Evolutionary conservation across 1,139 yeast genomes (phyloP).

Genomic region (Schizosaccharomyces versatilis): DNA sequence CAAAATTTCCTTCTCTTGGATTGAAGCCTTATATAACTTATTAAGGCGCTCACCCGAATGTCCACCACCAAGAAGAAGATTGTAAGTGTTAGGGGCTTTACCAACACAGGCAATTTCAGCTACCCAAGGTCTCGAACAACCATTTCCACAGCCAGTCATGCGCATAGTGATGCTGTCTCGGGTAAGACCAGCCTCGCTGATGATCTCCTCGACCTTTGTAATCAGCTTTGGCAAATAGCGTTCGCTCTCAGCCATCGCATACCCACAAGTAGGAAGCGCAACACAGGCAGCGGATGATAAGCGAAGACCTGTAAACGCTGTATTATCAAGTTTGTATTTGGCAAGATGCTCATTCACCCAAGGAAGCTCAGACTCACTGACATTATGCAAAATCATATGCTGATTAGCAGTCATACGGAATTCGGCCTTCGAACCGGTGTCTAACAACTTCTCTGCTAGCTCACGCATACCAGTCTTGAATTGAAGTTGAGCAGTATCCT

Average conservation of each 20-base stretch:
- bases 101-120: conserved; percentile 94
- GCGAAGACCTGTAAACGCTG: conserved; percentile 64
- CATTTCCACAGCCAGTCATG: conserved; percentile 98
- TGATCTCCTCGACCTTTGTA: conserved; percentile 54
- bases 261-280: conserved; percentile 95
- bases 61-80: conserved; percentile 90
- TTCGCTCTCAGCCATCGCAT: conserved; percentile 97
- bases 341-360: conserved; percentile 41
- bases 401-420: conserved; percentile 93
- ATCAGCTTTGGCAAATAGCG: conserved; percentile 74
- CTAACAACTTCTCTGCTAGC: conserved; percentile 43
- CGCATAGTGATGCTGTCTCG: conserved; percentile 92
- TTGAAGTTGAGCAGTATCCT: conserved; percentile 72
- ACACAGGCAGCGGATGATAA: conserved; percentile 91
- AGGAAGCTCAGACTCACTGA: conserved; percentile 45
- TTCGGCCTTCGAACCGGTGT: conserved; percentile 36
- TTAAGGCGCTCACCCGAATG: conserved; percentile 83
- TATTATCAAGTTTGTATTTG: conserved; percentile 63
- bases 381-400: conserved; percentile 57
- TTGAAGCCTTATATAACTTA: conserved; percentile 70
- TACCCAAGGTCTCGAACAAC: conserved; percentile 96
- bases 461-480: conserved; percentile 72
- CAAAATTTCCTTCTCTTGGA: conserved; percentile 76
- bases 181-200: conserved; percentile 81
- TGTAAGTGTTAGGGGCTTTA: conserved; percentile 82